A percentile compares a stretch with the other conserved stretches of the same genome.
These are phyloP conservation scores for Chlorella sp. DNA, from an alignment of 139 green algal species.

Conservation along the genomic window DNA sequence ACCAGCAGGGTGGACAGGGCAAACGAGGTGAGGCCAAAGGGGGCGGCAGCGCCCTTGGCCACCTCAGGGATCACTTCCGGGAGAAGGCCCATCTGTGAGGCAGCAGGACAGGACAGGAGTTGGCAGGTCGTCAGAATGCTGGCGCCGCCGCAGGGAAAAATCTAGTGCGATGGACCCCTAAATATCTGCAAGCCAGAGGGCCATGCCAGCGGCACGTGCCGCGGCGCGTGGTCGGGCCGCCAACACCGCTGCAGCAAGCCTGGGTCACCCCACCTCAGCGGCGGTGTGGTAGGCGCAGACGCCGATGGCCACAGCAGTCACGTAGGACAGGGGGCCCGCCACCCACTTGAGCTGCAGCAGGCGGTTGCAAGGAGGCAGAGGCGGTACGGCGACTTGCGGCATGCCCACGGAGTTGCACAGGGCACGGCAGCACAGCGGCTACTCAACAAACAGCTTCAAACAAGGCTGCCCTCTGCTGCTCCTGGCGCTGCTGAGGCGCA, in stretches of 20 bases:
- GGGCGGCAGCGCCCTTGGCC: background rate
- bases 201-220: background rate
- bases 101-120: background rate
- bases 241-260: no score
- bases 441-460: background rate
- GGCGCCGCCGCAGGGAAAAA: no score
- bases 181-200: background rate
- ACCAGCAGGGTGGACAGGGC: constrained; percentile 33
- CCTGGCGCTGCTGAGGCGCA: no score
- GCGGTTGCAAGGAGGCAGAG: background rate
- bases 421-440: background rate
- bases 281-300: background rate
- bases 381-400: no score
- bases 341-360: background rate
- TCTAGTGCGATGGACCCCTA: no score
- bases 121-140: no score
- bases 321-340: background rate
- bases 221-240: no score
- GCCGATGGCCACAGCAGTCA: background rate
- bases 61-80: constrained; percentile 22
- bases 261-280: constrained; percentile 9
- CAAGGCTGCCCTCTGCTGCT: background rate
- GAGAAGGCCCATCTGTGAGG: constrained; percentile 4
- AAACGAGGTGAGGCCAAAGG: constrained; percentile 35
- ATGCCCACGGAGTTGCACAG: background rate